Evolutionary conservation across 108 stramenopile genomes (phyloP).

Genomic region (Pseudonitzschia multiseries): DNA sequence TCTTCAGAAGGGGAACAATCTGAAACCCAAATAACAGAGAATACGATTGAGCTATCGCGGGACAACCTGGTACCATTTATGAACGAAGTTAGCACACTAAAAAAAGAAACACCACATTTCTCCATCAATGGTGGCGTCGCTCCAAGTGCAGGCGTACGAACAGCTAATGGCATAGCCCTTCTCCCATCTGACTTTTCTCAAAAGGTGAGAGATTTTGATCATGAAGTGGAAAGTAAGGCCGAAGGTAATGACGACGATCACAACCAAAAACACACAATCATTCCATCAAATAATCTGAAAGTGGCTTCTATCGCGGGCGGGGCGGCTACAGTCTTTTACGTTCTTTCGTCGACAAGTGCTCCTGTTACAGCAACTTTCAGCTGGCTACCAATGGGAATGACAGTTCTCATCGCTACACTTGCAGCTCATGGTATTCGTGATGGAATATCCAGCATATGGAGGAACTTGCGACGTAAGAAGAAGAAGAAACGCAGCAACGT

Average conservation of each 20-base stretch:
- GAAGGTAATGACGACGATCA: not conserved
- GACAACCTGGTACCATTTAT: not conserved
- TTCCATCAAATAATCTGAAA: not conserved
- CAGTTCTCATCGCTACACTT: not conserved
- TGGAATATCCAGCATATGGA: not conserved
- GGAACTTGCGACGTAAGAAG: not conserved
- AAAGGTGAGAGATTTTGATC: not conserved
- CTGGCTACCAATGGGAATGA: not conserved
- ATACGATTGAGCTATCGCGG: not conserved
- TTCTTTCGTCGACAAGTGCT: not conserved
- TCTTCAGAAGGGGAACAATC: not conserved
- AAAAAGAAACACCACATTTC: not conserved
- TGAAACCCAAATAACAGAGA: not conserved
- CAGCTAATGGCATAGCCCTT: not conserved
- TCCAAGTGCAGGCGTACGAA: not conserved
- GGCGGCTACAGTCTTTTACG: not conserved
- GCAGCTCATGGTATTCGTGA: conserved; percentile 1
- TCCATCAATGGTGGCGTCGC: not conserved
- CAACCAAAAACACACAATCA: not conserved
- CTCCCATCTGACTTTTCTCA: not conserved
- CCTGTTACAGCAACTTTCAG: not conserved
- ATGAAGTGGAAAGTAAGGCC: not conserved
- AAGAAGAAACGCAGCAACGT: not conserved
- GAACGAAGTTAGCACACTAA: not conserved
- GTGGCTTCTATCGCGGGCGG: conserved; percentile 3